Evolutionary conservation across 257 asterid species (phyloP).

Genomic region (Capsicum baccatum): DNA sequence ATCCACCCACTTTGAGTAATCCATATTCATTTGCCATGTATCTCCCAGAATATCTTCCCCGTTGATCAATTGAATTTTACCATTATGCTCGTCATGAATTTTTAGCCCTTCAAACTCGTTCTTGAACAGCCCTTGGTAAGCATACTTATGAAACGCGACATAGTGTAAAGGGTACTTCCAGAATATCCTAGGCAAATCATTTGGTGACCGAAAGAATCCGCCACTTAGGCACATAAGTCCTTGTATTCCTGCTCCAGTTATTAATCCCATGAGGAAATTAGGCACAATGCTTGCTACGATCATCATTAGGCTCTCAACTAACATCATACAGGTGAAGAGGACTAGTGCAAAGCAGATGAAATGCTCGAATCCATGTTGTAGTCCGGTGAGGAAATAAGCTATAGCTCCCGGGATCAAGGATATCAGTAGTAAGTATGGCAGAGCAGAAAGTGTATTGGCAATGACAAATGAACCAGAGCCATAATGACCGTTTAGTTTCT

Average conservation of each 20-base stretch:
- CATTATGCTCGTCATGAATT: neutral
- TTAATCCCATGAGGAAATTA: slow-evolving; percentile 60
- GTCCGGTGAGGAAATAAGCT: slow-evolving; percentile 52
- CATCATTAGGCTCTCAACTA: slow-evolving; percentile 78
- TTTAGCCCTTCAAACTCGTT: slow-evolving; percentile 56
- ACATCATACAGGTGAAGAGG: slow-evolving; percentile 61
- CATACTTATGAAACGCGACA: slow-evolving; percentile 61
- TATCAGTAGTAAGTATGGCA: slow-evolving; percentile 53
- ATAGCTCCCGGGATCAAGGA: slow-evolving; percentile 57
- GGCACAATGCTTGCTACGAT: slow-evolving; percentile 64
- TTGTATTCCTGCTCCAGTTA: slow-evolving; percentile 59
- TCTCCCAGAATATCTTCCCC: slow-evolving; percentile 56
- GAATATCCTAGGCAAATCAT: slow-evolving; percentile 53
- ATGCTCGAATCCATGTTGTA: slow-evolving; percentile 40
- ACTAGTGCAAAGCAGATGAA: slow-evolving; percentile 48
- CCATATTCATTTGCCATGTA: slow-evolving; percentile 57
- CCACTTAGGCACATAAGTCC: slow-evolving; percentile 65
- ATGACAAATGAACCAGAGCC: slow-evolving; percentile 55
- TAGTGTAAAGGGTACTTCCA: slow-evolving; percentile 72
- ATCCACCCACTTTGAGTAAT: slow-evolving; percentile 64
- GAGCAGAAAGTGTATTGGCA: slow-evolving; percentile 59
- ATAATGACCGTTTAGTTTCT: slow-evolving; percentile 68
- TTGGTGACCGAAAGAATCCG: slow-evolving; percentile 63
- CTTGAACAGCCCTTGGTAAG: slow-evolving; percentile 63
- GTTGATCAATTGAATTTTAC: slow-evolving; percentile 34